Evolutionary conservation across 2,329 filamentous ascomycete genomes (phyloP).

Genomic region (Beauveria sp.): DNA sequence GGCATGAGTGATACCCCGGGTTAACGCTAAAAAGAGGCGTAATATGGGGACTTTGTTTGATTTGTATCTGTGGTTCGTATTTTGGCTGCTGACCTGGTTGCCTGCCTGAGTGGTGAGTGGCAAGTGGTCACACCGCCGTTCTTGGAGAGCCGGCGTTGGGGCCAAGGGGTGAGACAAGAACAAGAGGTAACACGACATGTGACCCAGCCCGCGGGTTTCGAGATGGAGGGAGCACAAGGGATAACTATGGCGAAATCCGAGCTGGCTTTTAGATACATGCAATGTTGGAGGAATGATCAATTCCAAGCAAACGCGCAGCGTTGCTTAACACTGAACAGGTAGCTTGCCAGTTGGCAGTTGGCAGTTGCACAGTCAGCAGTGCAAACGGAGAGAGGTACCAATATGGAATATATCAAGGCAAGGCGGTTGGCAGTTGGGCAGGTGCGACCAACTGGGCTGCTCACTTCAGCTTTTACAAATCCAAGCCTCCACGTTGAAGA

Average conservation of each 20-base stretch:
- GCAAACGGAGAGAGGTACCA: background rate
- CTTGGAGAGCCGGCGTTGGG: background rate
- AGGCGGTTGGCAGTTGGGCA: background rate
- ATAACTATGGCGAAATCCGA: background rate
- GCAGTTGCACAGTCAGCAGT: background rate
- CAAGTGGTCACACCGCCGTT: conserved; percentile 3
- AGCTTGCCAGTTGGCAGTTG: no score
- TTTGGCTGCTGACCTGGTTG: conserved; percentile 1
- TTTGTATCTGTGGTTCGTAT: background rate
- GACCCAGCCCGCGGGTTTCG: background rate
- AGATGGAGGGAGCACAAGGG: background rate
- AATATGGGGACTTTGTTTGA: background rate
- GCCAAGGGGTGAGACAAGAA: background rate
- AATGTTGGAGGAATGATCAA: no score
- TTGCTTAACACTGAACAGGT: no score
- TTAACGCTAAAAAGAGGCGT: conserved; percentile 3
- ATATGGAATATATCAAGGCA: no score
- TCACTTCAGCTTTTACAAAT: no score
- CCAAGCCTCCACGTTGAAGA: background rate
- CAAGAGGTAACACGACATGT: background rate
- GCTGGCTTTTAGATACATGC: background rate
- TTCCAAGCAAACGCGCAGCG: no score
- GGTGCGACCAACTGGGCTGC: background rate
- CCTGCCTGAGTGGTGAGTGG: no score
- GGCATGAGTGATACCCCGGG: background rate